phyloP scores from a whole-genome alignment of 1,284 basidiomycete species.

The Ganoderma meredithae region DNA sequence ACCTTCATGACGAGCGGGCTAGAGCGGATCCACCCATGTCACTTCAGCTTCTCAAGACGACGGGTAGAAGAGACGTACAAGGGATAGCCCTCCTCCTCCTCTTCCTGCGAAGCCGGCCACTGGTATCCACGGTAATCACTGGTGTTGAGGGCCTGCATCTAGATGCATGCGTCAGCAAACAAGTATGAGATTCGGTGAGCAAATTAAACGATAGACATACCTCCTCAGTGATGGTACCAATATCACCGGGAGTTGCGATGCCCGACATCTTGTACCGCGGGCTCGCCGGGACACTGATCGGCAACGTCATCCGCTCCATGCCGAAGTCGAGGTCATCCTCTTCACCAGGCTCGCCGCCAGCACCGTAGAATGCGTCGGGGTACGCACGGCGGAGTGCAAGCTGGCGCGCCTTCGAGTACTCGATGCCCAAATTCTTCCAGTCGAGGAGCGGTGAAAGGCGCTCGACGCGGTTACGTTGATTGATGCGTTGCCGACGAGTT shows the following conservation, averaged over 20 bases:
- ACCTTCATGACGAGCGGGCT: slow-evolving; percentile 93
- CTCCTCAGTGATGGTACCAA: slow-evolving; percentile 95
- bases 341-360: slow-evolving; percentile 50
- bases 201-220: slow-evolving; percentile 44
- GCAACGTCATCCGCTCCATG: slow-evolving; percentile 67
- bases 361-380: slow-evolving; percentile 87
- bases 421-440: slow-evolving; percentile 98
- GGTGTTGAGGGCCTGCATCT: slow-evolving; percentile 89
- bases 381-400: slow-evolving; percentile 93
- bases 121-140: slow-evolving; percentile 88
- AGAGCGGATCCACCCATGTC: not conserved
- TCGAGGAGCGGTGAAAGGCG: slow-evolving; percentile 91
- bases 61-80: slow-evolving; percentile 61
- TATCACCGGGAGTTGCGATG: slow-evolving; percentile 88
- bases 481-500: slow-evolving; percentile 96
- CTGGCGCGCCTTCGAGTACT: slow-evolving; percentile 96
- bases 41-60: not conserved
- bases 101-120: slow-evolving; percentile 69
- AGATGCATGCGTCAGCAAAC: not conserved
- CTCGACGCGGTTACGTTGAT: slow-evolving; percentile 98
- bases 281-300: slow-evolving; percentile 87
- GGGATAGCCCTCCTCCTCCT: slow-evolving; percentile 92
- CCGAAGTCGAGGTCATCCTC: slow-evolving; percentile 71
- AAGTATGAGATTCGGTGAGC: no score
- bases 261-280: slow-evolving; percentile 79